Evolutionary conservation across 164 flowering plant species (phyloP).

Genomic region (Pachysandra terminalis): DNA sequence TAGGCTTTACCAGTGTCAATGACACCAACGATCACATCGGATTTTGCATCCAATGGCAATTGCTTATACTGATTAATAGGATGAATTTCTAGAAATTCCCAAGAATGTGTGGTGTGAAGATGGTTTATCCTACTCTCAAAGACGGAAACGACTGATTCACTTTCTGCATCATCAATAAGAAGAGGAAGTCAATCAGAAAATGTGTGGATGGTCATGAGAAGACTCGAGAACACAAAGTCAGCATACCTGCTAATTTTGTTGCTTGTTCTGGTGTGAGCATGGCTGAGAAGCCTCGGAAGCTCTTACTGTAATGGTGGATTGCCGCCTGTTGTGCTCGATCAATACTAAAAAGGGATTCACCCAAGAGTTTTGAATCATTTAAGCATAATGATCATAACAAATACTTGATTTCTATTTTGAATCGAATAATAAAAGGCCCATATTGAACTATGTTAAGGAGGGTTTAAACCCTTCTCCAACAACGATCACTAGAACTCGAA

Average conservation of each 20-base stretch:
- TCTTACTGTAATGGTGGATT: slow-evolving; percentile 40
- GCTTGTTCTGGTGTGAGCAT: slow-evolving; percentile 41
- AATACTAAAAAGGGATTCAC: slow-evolving; percentile 5
- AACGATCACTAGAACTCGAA: too few species aligned
- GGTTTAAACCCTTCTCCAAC: too few species aligned
- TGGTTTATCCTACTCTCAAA: slow-evolving; percentile 36
- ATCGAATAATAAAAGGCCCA: too few species aligned
- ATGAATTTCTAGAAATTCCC: slow-evolving; percentile 49
- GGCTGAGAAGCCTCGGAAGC: slow-evolving; percentile 47
- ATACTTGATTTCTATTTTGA: too few species aligned
- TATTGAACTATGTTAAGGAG: too few species aligned
- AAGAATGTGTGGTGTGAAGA: slow-evolving; percentile 50
- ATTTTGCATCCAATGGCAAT: slow-evolving; percentile 10
- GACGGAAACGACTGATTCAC: slow-evolving; percentile 37
- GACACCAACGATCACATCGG: slow-evolving; percentile 42
- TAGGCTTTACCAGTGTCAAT: slow-evolving; percentile 41
- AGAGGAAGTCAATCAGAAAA: neutral
- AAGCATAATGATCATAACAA: neutral
- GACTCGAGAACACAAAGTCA: too few species aligned
- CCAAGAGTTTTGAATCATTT: neutral
- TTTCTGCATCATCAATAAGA: slow-evolving; percentile 30
- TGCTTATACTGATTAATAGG: slow-evolving; percentile 15
- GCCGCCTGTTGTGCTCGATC: slow-evolving; percentile 16
- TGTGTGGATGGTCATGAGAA: too few species aligned
- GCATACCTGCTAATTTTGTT: slow-evolving; percentile 20